Conservation (phyloP, 2,329 filamentous ascomycete species). For the Pseudogymnoascus pannorum region DNA sequence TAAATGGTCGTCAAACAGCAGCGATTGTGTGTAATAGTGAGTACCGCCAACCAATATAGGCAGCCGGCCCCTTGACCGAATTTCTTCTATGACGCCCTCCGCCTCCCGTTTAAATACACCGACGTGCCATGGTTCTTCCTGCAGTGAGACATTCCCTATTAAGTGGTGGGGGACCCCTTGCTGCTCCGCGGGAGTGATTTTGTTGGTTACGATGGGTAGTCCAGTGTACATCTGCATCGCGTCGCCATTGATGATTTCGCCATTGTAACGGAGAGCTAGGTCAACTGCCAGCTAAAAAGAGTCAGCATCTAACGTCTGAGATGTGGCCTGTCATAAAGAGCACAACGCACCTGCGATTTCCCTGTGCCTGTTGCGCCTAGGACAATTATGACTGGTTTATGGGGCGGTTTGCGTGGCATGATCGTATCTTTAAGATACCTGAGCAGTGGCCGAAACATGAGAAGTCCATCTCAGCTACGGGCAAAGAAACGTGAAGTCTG, state of each 20-base stretch:
- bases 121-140: constrained; percentile 78
- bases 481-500: background rate
- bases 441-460: constrained; percentile 8
- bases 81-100: constrained; percentile 63
- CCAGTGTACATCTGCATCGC: constrained; percentile 97
- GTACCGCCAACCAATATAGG: constrained; percentile 92
- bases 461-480: constrained; percentile 1
- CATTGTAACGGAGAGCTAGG: constrained; percentile 72
- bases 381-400: constrained; percentile 65
- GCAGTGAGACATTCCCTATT: constrained; percentile 67
- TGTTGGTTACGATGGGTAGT: constrained; percentile 91
- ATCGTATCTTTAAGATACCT: constrained; percentile 13
- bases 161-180: constrained; percentile 82
- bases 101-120: constrained; percentile 68
- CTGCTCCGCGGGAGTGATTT: constrained; percentile 68
- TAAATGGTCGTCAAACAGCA: constrained; percentile 72
- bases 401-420: constrained; percentile 31
- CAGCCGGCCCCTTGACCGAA: constrained; percentile 67
- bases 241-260: constrained; percentile 94
- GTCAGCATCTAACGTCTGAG: constrained; percentile 12
- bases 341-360: constrained; percentile 66
- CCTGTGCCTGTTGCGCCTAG: constrained; percentile 89
- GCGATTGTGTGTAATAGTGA: constrained; percentile 86
- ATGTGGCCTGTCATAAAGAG: background rate
- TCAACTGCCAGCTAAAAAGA: constrained; percentile 58